Evolutionary conservation across 108 stramenopile genomes (phyloP), one percentile per base, ranked within the genome.

Genomic region (Asterionellopsis glacialis): DNA sequence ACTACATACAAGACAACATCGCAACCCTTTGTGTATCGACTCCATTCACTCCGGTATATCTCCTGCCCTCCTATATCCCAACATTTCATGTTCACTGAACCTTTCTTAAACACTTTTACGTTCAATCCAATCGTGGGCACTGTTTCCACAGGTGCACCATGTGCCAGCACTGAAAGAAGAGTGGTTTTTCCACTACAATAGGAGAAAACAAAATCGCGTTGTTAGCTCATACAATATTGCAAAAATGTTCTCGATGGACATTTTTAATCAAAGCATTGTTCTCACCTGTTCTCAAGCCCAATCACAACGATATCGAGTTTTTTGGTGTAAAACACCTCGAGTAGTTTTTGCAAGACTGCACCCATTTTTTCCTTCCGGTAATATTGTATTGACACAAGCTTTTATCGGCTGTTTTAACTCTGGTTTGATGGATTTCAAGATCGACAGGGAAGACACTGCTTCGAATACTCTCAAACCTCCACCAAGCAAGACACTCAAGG

Each of bases 271-370:
- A 2, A 7, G 2, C 33, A 21, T 47, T 19, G 2, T 47, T 16
- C 45, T 47, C 45, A 83, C 82, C 77, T 80, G 65, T 96, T 94
- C 45, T 90, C 95, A 11, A 97, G 82, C 9, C 97, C 97, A 61
- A 97, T 95, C 21, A 97, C 81, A 16, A 95, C 97, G 64, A 96
- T 93, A 48, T 97, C 96, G n/a, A 97, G 85, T 75, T 97, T 96
- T 67, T 95, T 95, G 16, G 93, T 91, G 79, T 90, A 97, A 67
- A 97, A 95, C 24, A 84, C 65, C 33, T 90, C 82, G 33, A 92
- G 81, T 21, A 95, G 70, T 74, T 70, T 82, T 14, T 66, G 63
- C 4, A 93, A 77, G 10, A 93, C 73, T n/a, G 70, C 62, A 59
- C 91, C 88, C 90, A 93, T 95, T 24, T 50, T 80, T 21, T 48